Base-by-base conservation (phyloP, 2,329 filamentous ascomycete species). In the Trichoderma sp. region DNA sequence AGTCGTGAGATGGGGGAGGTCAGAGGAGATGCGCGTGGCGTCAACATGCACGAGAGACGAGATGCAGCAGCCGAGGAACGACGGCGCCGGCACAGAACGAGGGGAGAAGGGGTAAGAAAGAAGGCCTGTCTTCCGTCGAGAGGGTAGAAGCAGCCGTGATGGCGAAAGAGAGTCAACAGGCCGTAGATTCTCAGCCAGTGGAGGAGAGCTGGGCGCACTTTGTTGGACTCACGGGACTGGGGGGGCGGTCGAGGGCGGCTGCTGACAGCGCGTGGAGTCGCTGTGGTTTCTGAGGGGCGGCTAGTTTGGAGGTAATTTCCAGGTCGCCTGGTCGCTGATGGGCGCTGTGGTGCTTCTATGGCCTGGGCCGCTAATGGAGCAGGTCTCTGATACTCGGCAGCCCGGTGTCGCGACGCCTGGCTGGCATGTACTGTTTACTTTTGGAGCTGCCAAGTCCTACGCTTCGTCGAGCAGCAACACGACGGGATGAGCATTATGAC, bases 1-100 rank as follows among this genome's bases (percentile, higher is more conserved):
- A 76, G 75, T 75, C 76, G 76, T 75, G 76, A 72, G 75, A 53
- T 70, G 76, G 73, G 75, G 74, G 75, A 73, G 73, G 73, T 74
- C 70, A 77, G 72, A 74, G 47, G 62, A 76, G 72, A 74, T 60
- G 62, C 71, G 62, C 56, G 64, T 71, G 67, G 62, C 62, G 60
- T 63, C 47, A 73, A 67, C 71, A 71, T 73, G 68, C 57, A 71
- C 39, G 32, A 47, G 60, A 62, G 39, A n/a, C 32, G 14, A 69
- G 39, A 51, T 43, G 39, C 39, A 56, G 67, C 51, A 39, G 30
- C 51, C 51, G 24, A 32, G 24, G 30, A 62, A 15, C 57, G 39
- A 61, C 57, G 57, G 56, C 57, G 57, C 66, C 66, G 43, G 66
- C 39, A 36, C 57, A 72, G 43, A 69, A 32, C 26, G 58, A 65